Evolutionary conservation across 2,329 filamentous ascomycete genomes (phyloP), one percentile per base, ranked within the genome.

Genomic region (Colletotrichum sp.): DNA sequence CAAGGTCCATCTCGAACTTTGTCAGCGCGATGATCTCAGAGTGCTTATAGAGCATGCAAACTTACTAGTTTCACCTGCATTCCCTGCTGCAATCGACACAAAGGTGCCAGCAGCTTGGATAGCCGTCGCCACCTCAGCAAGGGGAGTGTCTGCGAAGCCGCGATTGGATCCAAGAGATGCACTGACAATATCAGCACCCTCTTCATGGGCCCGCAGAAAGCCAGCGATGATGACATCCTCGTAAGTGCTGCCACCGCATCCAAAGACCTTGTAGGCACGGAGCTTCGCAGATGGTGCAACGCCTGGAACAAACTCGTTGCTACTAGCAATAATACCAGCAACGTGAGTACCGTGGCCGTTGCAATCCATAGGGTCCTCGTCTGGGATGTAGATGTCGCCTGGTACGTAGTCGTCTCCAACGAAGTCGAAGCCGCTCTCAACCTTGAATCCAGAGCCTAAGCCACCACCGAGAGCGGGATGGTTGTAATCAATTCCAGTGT

Each of bases 391-490:
- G 21, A 75, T 63, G 1, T 79, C 83, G 74, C 85, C 85, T 28
- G 80, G 81, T 10, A 59, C 66, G 16, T 59, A 68, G 10, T 59
- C 32, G 12, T 68, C 66, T 5, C 66, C 66, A 10, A 68, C 48
- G 13, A 68, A 59, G 30, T 77, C 78, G 52, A 78, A 79, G 48
- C 89, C 89, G 69, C 84, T 85, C 14, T 84, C 82, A 16, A 91
- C 84, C 39, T 89, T 83, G 78, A 84, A 89, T 0, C 87, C 88
- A 10, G 83, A 78, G 3, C 89, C 89, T 76, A 90, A 90, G 57
- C 89, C 87, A 5, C 88, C 89, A 16, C 89, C 89, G 2, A 91
- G 85, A 18, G 87, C 86, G 8, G 88, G 88, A 71, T 89, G 89
- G 10, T 79, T 84, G 79, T 90, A 90, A 78, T 91, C 89, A 34